phyloP scores from a whole-genome alignment of 164 flowering plant species.

The Vitis labrusca region DNA sequence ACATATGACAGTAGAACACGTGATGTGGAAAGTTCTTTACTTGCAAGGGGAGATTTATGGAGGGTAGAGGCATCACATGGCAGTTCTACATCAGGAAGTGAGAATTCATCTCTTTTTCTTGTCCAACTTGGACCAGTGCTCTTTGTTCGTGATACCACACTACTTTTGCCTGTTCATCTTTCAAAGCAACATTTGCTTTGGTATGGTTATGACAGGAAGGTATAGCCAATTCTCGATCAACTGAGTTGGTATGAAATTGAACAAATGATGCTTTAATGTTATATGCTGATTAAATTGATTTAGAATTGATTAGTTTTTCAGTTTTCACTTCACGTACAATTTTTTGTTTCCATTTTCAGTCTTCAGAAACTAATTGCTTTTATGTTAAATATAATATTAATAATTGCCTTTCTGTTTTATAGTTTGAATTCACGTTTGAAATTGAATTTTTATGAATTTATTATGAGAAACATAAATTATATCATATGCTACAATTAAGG shows the following conservation, averaged over 20 bases:
- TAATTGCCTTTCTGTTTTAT: no score
- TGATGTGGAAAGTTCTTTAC: slow-evolving; percentile 72
- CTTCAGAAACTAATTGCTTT: no score
- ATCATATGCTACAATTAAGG: no score
- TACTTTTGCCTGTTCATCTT: slow-evolving; percentile 88
- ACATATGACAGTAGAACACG: slow-evolving; percentile 82
- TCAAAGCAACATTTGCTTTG: slow-evolving; percentile 98
- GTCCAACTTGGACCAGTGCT: slow-evolving; percentile 94
- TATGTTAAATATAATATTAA: no score
- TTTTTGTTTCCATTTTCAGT: no score
- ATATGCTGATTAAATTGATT: no score
- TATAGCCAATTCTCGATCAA: slow-evolving; percentile 18
- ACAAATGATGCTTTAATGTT: neutral
- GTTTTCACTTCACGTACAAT: no score
- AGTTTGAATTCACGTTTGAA: no score
- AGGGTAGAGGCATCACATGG: slow-evolving; percentile 91
- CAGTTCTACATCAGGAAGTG: slow-evolving; percentile 72
- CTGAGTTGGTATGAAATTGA: no score
- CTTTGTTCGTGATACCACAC: slow-evolving; percentile 89
- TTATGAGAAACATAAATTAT: no score
- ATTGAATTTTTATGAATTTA: no score
- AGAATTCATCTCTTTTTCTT: slow-evolving; percentile 77
- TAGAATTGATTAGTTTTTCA: no score
- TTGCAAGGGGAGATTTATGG: slow-evolving; percentile 97
- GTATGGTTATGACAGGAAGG: slow-evolving; percentile 99